Conservation (phyloP, 2,329 filamentous ascomycete species). For the Trichoderma sp. region DNA sequence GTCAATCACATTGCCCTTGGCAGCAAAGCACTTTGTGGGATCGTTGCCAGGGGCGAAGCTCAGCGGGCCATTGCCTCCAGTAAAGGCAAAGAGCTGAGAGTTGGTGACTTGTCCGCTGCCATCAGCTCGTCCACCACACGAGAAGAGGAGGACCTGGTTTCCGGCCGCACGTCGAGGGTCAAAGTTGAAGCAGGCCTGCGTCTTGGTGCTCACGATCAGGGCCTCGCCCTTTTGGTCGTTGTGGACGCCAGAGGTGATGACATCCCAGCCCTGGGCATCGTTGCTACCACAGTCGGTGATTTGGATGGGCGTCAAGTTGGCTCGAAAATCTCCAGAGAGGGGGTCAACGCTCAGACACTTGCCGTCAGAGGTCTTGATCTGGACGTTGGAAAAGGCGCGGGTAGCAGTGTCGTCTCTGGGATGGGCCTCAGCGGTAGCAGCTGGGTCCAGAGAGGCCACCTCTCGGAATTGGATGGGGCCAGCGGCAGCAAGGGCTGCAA, state of each 20-base stretch:
- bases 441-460: slow-evolving; percentile 43
- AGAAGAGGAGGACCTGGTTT: slow-evolving; percentile 55
- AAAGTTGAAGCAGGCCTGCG: slow-evolving; percentile 59
- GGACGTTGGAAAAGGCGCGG: slow-evolving; percentile 43
- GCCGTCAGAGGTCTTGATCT: slow-evolving; percentile 45
- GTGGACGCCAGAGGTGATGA: slow-evolving; percentile 51
- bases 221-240: slow-evolving; percentile 46
- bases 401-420: slow-evolving; percentile 44
- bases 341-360: slow-evolving; percentile 47
- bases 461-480: slow-evolving; percentile 2
- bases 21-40: slow-evolving; percentile 47
- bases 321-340: slow-evolving; percentile 48
- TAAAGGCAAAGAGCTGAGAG: slow-evolving; percentile 53
- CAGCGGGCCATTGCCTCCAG: slow-evolving; percentile 41
- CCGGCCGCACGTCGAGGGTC: slow-evolving; percentile 51
- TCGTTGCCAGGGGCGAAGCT: slow-evolving; percentile 46
- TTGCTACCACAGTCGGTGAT: slow-evolving; percentile 43
- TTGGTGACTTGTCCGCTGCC: slow-evolving; percentile 50
- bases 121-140: slow-evolving; percentile 57
- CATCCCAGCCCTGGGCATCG: slow-evolving; percentile 46
- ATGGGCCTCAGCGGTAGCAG: slow-evolving; percentile 45
- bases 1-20: slow-evolving; percentile 43
- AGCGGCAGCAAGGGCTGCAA: slow-evolving; percentile 19
- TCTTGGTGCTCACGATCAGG: slow-evolving; percentile 55
- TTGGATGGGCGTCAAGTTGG: slow-evolving; percentile 47